Percentiles rank a stretch among this genome's conserved stretches.
Conservation (phyloP, 768 basidiomycete species). For the Mycena chlorophos region DNA sequence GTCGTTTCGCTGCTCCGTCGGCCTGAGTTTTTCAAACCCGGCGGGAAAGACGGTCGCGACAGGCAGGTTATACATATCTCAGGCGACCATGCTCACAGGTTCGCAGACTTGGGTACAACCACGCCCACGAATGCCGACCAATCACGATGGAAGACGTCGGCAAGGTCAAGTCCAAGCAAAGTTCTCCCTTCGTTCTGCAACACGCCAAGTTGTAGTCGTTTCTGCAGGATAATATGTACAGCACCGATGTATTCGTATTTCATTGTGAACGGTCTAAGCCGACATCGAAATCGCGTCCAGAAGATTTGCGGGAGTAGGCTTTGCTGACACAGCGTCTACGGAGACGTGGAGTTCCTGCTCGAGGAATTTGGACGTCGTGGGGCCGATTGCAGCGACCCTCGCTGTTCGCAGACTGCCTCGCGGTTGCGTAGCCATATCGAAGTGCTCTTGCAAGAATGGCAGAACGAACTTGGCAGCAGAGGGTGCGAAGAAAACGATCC, state of each 20-base stretch:
- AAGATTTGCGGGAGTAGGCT: constrained; percentile 58
- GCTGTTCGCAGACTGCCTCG: constrained; percentile 16
- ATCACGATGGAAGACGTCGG: constrained; percentile 66
- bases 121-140: constrained; percentile 64
- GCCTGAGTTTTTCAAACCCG: constrained; percentile 71
- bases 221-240: not conserved
- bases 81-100: not conserved
- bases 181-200: constrained; percentile 50
- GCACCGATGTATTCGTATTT: not conserved
- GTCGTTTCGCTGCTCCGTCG: constrained; percentile 75
- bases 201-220: constrained; percentile 45
- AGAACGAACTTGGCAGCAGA: constrained; percentile 61
- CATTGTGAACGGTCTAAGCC: not conserved
- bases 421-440: constrained; percentile 35
- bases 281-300: constrained; percentile 30
- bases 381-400: constrained; percentile 65
- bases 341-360: constrained; percentile 41
- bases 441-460: constrained; percentile 49
- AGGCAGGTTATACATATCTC: constrained; percentile 42
- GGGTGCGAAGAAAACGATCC: constrained; percentile 78
- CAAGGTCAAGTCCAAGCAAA: constrained; percentile 71
- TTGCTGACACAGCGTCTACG: constrained; percentile 57
- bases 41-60: constrained; percentile 65
- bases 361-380: constrained; percentile 60
- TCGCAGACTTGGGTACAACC: constrained; percentile 75